A percentile compares a stretch with the other conserved stretches of the same genome.
Evolutionary conservation across 441 rosid genomes (phyloP).

Genomic region (Populus hybrid): DNA sequence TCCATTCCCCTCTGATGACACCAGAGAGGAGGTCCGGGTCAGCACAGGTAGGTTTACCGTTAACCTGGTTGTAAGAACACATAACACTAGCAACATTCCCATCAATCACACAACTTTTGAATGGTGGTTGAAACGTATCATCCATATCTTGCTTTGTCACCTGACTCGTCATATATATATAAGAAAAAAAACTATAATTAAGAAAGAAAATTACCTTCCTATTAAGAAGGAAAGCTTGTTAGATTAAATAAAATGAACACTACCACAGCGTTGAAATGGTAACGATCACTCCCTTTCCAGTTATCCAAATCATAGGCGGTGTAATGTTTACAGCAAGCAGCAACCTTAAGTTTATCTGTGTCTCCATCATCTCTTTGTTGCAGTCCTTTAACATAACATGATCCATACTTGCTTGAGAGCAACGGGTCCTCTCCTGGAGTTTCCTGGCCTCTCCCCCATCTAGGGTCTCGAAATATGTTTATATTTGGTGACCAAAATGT

Average conservation of each 20-base stretch:
- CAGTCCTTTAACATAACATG: not conserved
- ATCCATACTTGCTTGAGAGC: not conserved
- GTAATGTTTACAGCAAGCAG: slow-evolving; percentile 1
- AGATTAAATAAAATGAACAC: not conserved
- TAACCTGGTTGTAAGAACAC: slow-evolving; percentile 89
- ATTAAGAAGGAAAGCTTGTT: not conserved
- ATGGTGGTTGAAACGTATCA: slow-evolving; percentile 90
- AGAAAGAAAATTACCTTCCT: not conserved
- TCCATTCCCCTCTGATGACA: slow-evolving; percentile 72
- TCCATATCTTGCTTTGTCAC: slow-evolving; percentile 85
- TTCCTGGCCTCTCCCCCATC: slow-evolving; percentile 9
- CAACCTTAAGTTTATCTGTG: not conserved
- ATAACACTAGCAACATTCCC: slow-evolving; percentile 95
- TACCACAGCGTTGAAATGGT: not conserved
- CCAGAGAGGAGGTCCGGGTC: slow-evolving; percentile 58
- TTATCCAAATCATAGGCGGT: not conserved
- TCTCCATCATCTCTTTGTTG: not conserved
- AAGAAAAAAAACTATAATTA: not conserved
- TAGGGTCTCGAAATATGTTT: slow-evolving; percentile 31
- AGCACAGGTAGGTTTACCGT: slow-evolving; percentile 84
- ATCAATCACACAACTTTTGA: slow-evolving; percentile 82
- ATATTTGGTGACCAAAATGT: slow-evolving; percentile 30
- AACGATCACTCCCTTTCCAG: not conserved
- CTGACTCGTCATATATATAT: slow-evolving; percentile 30
- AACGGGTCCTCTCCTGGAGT: slow-evolving; percentile 9